A percentile compares a stretch with the other conserved stretches of the same genome.
Evolutionary conservation across 192 early-diverging fungal species (phyloP).

Genomic region (Anaeromyces robustus): DNA sequence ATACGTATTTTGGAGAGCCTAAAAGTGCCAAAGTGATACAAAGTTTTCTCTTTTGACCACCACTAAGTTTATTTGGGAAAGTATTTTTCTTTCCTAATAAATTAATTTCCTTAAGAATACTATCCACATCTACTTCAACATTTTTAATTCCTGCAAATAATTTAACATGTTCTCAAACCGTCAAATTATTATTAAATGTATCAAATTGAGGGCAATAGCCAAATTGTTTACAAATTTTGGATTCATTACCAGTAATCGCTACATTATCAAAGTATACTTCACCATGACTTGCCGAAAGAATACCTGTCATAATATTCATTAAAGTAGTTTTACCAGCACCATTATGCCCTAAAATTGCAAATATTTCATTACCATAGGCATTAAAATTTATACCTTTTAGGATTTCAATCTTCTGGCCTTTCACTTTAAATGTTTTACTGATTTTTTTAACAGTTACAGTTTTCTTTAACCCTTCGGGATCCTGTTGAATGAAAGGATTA

Average conservation of each 20-base stretch:
- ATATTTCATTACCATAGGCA: neutral
- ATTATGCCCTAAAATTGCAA: neutral
- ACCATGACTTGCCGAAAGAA: neutral
- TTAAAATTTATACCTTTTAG: neutral
- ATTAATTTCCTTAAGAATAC: neutral
- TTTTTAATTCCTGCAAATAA: constrained; percentile 32
- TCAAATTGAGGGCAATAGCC: constrained; percentile 42
- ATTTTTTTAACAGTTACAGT: neutral
- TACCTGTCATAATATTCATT: neutral
- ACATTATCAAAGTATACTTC: neutral
- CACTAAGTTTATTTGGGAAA: constrained; percentile 14
- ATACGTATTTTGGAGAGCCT: constrained; percentile 25
- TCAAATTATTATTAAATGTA: constrained; percentile 22
- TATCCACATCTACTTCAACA: constrained; percentile 7
- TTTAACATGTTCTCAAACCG: constrained; percentile 25
- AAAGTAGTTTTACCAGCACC: neutral
- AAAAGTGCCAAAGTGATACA: constrained; percentile 29
- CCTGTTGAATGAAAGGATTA: neutral
- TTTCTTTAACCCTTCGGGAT: neutral
- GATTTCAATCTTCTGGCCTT: neutral
- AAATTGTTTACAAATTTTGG: constrained; percentile 1
- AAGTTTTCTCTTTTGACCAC: constrained; percentile 42
- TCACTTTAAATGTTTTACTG: neutral
- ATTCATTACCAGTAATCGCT: neutral
- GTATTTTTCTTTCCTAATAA: neutral